Base-by-base conservation (phyloP, 495 filamentous ascomycete species). In the Parachaetomium inaequale region DNA sequence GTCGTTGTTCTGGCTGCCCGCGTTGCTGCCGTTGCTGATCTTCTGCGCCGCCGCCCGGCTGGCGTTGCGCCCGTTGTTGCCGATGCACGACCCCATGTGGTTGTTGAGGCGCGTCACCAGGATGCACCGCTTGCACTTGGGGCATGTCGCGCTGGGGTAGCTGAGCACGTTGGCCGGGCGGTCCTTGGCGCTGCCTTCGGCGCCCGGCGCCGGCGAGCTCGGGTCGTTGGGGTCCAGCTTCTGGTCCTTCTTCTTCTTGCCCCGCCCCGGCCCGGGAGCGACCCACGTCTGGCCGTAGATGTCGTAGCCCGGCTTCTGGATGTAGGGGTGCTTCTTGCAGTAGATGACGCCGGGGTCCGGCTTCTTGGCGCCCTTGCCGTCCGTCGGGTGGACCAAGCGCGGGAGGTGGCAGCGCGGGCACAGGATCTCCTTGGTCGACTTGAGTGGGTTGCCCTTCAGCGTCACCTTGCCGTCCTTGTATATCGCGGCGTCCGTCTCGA, bases 11-110 rank as follows among this genome's bases (percentile, higher is more conserved):
- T 77, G 75, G 40, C 78, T 76, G 57, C 77, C 78, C 6, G 66
- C 73, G 55, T 79, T 78, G 66, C 72, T 77, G 15, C 70, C 74
- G 58, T 82, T 82, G 66, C 77, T 78, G 38, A 85, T 82, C 71
- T 83, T 84, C 58, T 80, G 76, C 17, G 79, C 74, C 10, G 82
- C 82, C 15, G 79, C 78, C 56, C 87, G 80, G 61, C 87, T 87
- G 19, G 83, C 84, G 67, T 83, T 84, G 23, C 90, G 79, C 17
- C 89, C 88, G 50, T 82, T 85, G 42, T 91, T 85, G 31, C 89
- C 89, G 66, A 94, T 85, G 70, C 90, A 93, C 52, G 89, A 87
- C 42, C 89, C 88, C 75, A 94, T 79, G 74, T 94, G 90, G 68
- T 90, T 88, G 67, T 90, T 92, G 42, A 82, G 66, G 12, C 79